phyloP scores from a whole-genome alignment of 305 asterid species.

The Rubia occidens region DNA sequence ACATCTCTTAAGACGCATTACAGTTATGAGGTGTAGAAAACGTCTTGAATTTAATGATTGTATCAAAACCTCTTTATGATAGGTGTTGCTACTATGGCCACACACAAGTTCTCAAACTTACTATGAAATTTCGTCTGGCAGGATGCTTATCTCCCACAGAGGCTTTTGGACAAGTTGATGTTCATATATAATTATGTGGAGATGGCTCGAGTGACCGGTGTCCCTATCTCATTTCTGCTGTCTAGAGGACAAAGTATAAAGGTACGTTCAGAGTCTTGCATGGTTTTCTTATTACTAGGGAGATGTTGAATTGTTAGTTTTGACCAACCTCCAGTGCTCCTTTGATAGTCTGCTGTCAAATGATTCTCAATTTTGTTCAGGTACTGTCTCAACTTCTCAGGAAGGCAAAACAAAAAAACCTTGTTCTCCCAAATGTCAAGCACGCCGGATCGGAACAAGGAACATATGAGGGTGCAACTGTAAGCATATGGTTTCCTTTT shows the following conservation, averaged over 20 bases:
- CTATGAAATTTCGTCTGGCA: conserved; percentile 23
- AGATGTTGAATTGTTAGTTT: conserved; percentile 14
- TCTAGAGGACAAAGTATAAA: conserved; percentile 98
- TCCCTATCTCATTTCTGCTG: conserved; percentile 89
- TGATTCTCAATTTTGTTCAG: conserved; percentile 34
- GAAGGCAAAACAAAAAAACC: conserved; percentile 80
- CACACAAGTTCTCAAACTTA: conserved; percentile 17
- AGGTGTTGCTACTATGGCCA: not conserved
- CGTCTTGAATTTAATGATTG: not conserved
- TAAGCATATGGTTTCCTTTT: conserved; percentile 28
- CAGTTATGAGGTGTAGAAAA: not conserved
- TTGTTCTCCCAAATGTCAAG: conserved; percentile 83
- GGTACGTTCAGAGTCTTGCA: conserved; percentile 37
- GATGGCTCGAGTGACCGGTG: conserved; percentile 99
- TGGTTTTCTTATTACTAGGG: conserved; percentile 7
- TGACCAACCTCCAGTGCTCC: not conserved
- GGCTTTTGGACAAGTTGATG: conserved; percentile 96
- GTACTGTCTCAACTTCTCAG: conserved; percentile 94
- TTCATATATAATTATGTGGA: conserved; percentile 88
- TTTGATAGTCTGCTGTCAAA: conserved; percentile 12
- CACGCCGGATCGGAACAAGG: conserved; percentile 97
- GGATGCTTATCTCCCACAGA: conserved; percentile 99
- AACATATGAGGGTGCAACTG: conserved; percentile 96
- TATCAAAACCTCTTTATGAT: not conserved
- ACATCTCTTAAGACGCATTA: not conserved